Evolutionary conservation across 768 basidiomycete species (phyloP), one percentile per base, ranked within the genome.

Genomic region (Mycena latifolia): DNA sequence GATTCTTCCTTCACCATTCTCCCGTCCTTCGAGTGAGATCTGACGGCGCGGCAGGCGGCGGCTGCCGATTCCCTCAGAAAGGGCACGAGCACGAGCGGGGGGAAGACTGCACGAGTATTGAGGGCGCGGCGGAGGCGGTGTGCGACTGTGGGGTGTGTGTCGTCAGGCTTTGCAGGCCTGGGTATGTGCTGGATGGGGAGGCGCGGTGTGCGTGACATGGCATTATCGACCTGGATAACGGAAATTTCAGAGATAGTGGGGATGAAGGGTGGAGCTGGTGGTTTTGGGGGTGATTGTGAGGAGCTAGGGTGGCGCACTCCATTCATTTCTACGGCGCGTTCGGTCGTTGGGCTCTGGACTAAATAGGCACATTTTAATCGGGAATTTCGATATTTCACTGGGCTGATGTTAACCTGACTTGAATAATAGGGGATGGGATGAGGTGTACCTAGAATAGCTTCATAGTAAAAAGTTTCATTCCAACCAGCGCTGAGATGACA

Each of bases 161-260:
- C 22, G 58, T 60, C 37, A 48, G 50, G 17, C 51, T 37, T 27
- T 60, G 59, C 50, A 41, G 59, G 4, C 59, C 59, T 15, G 48
- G 59, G 7, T 60, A 52, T 9, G 28, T 60, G 28, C 50, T 51
- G 27, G 59, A 52, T 33, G 15, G 50, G 8, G 37, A 6, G 2
- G 17, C 59, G n/a, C 37, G 51, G 31, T 60, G 59, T 29, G 28
- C 39, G 8, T 60, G 59, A 50, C 59, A 60, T 24, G 59, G 59
- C 3, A 41, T 60, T 28, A 28, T 35, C 47, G 35, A 37, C 8
- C n/a, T n/a, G n/a, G 15, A 14, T 5, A 25, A 20, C 25, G 14
- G 3, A 2, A 20, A 14, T 0, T 17, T 50, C 18, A 14, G 24
- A 25, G 35, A 48, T 27, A 33, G 17, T 35, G 28, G 33, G 22